These are phyloP conservation scores for Bipolaris cookei DNA, from an alignment of 2,329 filamentous ascomycete genomes.

Conservation along the genomic window DNA sequence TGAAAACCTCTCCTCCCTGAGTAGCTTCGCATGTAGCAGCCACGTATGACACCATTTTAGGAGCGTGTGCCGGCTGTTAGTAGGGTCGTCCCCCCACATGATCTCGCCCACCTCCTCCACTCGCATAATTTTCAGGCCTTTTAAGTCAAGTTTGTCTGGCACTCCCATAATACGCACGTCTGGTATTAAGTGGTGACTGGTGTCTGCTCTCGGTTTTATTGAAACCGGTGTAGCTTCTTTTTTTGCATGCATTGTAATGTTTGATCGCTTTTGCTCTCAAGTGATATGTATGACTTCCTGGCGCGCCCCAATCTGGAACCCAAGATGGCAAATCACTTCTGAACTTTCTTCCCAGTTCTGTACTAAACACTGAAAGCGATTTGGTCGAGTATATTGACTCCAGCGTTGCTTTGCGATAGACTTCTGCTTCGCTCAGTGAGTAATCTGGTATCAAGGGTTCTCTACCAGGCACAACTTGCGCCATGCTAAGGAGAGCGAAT, in stretches of 20 bases:
- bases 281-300: constrained; percentile 4
- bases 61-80: not conserved
- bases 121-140: not conserved
- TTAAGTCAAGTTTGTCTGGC: not conserved
- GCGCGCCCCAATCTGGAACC: constrained; percentile 30
- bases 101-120: not conserved
- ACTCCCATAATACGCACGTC: too few species aligned
- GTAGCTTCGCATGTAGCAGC: not conserved
- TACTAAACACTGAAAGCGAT: constrained; percentile 16
- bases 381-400: constrained; percentile 2
- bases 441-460: constrained; percentile 3
- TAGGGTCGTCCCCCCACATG: not conserved
- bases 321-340: constrained; percentile 27
- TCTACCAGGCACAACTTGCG: not conserved
- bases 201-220: too few species aligned
- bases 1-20: not conserved
- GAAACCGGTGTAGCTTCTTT: not conserved
- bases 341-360: constrained; percentile 22
- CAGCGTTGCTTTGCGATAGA: not conserved
- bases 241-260: not conserved
- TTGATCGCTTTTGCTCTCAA: constrained; percentile 2
- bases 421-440: not conserved
- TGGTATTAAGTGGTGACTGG: too few species aligned
- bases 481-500: constrained; percentile 3
- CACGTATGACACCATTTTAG: not conserved